Base-by-base conservation (phyloP, 129 eudicot species). In the Lonicera japonica region DNA sequence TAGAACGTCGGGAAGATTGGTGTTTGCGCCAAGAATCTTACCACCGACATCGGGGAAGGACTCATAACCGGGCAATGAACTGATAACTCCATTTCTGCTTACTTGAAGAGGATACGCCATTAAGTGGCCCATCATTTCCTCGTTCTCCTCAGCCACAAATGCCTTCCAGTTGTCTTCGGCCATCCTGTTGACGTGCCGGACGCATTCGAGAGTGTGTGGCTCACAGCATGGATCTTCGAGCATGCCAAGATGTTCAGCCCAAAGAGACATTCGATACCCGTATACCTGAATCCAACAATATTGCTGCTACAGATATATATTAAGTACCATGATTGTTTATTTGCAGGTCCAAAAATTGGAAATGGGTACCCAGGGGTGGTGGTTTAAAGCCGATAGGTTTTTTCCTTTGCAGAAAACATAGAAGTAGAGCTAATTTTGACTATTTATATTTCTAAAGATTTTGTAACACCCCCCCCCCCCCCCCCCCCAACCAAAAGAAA, bases 41-140 rank as follows among this genome's bases (percentile, higher is more conserved):
- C 75, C 75, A 14, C 75, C 75, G 25, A 70, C 75, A 70, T 70
- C 75, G 16, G 75, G 75, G 16, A 70, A 70, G 25, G 61, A 4
- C 12, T 70, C 62, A 23, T 38, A 43, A 20, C 68, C 75, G 18
- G 68, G 61, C 29, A 70, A 48, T 38, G 67, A 8, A 16, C 25
- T 50, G 5, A 70, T 66, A 23, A 52, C 53, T 13, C 75, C 75
- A 11, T 18, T 23, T 17, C 46, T 70, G 38, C 51, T 38, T 0
- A 70, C 68, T 1, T 61, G 38, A 61, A 70, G 51, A 1, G 75
- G 75, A 52, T 70, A 70, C 29, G 1, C 36, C 68, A 70, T 36
- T 17, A 70, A 39, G 53, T 61, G 68, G 11, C 75, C 75, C 58
- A 2, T 60, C 67, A 70, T 61, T 57, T 61, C 62, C 43, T 25